Evolutionary conservation across 1,284 basidiomycete species (phyloP).

Genomic region (Ceratobasidium sp.): DNA sequence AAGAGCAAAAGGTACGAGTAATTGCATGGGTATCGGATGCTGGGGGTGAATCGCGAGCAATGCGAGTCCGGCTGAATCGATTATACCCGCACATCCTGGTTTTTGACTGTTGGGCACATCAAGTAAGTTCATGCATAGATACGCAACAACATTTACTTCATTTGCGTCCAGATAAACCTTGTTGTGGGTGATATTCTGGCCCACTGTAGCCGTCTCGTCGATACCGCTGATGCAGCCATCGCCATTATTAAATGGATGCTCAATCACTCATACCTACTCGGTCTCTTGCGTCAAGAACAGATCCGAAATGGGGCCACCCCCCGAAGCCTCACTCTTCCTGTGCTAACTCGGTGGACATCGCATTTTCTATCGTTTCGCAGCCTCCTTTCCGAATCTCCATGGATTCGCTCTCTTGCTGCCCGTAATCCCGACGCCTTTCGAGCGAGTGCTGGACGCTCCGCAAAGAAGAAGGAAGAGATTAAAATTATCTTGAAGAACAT

Average conservation of each 20-base stretch:
- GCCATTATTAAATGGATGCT: background rate
- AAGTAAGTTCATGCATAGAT: slow-evolving; percentile 53
- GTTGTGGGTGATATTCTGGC: background rate
- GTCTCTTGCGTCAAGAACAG: background rate
- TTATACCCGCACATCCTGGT: slow-evolving; percentile 55
- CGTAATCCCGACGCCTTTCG: background rate
- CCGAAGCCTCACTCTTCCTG: background rate
- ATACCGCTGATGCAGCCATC: background rate
- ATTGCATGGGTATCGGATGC: slow-evolving; percentile 54
- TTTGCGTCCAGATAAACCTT: background rate
- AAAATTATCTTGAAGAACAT: no score
- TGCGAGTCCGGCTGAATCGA: slow-evolving; percentile 50
- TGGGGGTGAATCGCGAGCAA: slow-evolving; percentile 58
- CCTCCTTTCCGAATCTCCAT: background rate
- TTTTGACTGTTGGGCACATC: slow-evolving; percentile 61
- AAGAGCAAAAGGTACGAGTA: background rate
- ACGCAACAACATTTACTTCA: background rate
- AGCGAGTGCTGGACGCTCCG: background rate
- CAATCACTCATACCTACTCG: slow-evolving; percentile 11
- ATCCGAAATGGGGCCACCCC: background rate
- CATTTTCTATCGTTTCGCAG: background rate
- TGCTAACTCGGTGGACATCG: slow-evolving; percentile 1
- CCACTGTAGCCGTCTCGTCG: background rate
- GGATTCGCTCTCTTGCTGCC: background rate
- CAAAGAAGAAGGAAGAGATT: no score